Evolutionary conservation across 345 rosid species (phyloP).

Genomic region (Aegle marmelos): DNA sequence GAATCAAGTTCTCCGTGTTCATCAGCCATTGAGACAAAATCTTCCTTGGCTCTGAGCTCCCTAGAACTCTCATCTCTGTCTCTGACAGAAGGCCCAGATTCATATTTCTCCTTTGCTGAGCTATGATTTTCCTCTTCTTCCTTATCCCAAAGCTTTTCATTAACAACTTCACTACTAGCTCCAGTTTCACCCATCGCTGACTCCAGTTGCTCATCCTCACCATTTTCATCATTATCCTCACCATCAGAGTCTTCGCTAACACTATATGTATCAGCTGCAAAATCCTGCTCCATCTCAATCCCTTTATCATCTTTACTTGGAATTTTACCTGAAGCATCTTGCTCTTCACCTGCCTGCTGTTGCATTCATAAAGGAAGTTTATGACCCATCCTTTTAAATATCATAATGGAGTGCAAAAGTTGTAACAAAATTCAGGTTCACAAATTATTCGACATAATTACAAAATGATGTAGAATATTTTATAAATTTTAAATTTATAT

Average conservation of each 20-base stretch:
- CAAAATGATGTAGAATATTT: too few species aligned
- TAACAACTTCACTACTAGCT: constrained; percentile 59
- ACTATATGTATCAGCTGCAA: constrained; percentile 63
- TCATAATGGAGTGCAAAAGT: neutral
- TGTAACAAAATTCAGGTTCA: neutral
- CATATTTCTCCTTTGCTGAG: constrained; percentile 60
- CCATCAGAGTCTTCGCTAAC: constrained; percentile 73
- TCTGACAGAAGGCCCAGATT: constrained; percentile 68
- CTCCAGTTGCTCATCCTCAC: constrained; percentile 67
- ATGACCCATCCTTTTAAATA: neutral
- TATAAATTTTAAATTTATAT: too few species aligned
- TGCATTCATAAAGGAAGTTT: constrained; percentile 10
- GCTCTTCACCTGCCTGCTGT: constrained; percentile 60
- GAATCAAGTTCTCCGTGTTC: constrained; percentile 43
- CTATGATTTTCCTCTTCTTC: constrained; percentile 56
- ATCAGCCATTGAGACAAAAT: constrained; percentile 34
- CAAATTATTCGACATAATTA: too few species aligned
- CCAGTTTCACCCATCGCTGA: constrained; percentile 77
- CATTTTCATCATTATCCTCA: constrained; percentile 55
- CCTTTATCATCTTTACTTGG: constrained; percentile 71
- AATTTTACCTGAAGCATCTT: constrained; percentile 53
- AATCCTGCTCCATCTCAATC: constrained; percentile 84
- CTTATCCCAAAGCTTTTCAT: constrained; percentile 72
- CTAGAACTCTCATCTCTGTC: constrained; percentile 49
- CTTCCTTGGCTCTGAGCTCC: constrained; percentile 89